Conservation (phyloP, 176 grass and related monocot species). For the Ensete glaucum region DNA sequence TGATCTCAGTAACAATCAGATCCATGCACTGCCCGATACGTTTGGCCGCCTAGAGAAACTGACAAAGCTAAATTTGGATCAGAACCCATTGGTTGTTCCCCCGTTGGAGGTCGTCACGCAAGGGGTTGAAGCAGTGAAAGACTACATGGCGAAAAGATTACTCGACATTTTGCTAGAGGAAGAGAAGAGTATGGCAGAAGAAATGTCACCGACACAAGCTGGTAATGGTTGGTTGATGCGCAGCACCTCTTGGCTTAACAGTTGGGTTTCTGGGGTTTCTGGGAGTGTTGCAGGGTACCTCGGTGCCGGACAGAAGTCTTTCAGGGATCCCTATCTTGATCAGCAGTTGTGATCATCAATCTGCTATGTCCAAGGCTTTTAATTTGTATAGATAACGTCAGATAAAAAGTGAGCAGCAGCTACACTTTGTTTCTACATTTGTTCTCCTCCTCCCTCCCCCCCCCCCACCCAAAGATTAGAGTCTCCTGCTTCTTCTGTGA, state of each 20-base stretch:
- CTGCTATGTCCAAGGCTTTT: too few relatives aligned
- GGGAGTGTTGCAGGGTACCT: conserved; percentile 51
- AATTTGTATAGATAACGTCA: too few relatives aligned
- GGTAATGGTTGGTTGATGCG: conserved; percentile 44
- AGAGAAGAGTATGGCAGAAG: conserved; percentile 6
- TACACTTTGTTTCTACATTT: too few relatives aligned
- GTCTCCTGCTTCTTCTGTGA: too few relatives aligned
- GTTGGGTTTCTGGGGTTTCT: conserved; percentile 45
- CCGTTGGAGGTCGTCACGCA: conserved; percentile 40
- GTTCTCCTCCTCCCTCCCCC: too few relatives aligned
- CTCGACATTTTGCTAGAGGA: conserved; percentile 38
- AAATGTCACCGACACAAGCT: conserved; percentile 20
- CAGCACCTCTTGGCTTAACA: conserved; percentile 51
- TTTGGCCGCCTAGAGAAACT: conserved; percentile 52
- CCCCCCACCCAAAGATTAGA: too few relatives aligned
- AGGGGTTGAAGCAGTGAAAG: conserved; percentile 36
- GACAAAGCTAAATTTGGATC: conserved; percentile 51
- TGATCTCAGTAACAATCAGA: conserved; percentile 96
- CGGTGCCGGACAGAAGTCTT: conserved; percentile 24
- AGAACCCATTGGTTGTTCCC: conserved; percentile 67
- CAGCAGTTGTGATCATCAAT: conserved; percentile 37
- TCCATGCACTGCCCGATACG: conserved; percentile 54
- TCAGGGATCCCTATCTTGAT: conserved; percentile 52
- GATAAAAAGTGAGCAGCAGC: too few relatives aligned
- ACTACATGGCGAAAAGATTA: conserved; percentile 57